Conservation (phyloP, 2,329 filamentous ascomycete genomes). For the Xylaria sp. region DNA sequence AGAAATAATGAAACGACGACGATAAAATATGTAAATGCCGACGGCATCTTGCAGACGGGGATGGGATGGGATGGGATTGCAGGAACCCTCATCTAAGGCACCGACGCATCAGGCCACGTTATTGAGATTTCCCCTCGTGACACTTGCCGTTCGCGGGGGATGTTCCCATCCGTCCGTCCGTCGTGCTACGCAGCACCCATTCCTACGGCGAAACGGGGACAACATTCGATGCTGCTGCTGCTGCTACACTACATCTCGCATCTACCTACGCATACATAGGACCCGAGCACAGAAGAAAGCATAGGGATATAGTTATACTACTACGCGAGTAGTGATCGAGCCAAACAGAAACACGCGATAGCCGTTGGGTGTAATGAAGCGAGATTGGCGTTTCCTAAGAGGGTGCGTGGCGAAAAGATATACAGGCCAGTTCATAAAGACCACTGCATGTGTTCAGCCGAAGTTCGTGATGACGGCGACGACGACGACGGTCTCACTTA, state of each 20-base stretch:
- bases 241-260: too few relatives aligned
- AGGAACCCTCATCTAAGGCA: not conserved
- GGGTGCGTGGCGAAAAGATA: not conserved
- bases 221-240: not conserved
- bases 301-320: not conserved
- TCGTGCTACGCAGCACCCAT: conserved; percentile 2
- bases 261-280: not conserved
- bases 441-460: conserved; percentile 4
- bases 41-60: conserved; percentile 18
- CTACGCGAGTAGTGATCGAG: not conserved
- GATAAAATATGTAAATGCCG: not conserved
- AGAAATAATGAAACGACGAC: not conserved
- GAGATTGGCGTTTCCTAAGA: conserved; percentile 5
- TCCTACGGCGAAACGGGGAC: not conserved
- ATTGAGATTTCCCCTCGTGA: conserved; percentile 9
- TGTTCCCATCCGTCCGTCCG: not conserved
- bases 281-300: not conserved
- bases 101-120: not conserved
- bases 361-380: not conserved
- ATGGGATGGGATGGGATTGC: not conserved
- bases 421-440: conserved; percentile 6
- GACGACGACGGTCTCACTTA: conserved; percentile 15
- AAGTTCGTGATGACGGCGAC: conserved; percentile 24
- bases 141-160: conserved; percentile 24
- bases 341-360: not conserved